Conservation (phyloP, 2,329 filamentous ascomycete species). For the Chalaropsis thielavioides region DNA sequence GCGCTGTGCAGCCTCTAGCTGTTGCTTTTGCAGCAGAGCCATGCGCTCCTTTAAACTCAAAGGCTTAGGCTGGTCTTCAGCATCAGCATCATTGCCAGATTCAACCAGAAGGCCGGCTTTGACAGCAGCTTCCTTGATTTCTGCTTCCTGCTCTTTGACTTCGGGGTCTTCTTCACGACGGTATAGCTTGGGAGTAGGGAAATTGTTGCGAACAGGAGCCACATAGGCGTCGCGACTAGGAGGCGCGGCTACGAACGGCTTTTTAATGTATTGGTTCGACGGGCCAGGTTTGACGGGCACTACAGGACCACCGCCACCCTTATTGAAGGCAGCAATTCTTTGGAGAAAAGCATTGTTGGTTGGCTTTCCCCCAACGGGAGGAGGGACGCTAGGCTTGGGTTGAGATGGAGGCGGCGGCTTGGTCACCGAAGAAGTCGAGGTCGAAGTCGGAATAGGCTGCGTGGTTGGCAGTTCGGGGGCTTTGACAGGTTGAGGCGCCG, state of each 20-base stretch:
- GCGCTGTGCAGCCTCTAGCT: slow-evolving; percentile 72
- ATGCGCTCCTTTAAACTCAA: slow-evolving; percentile 91
- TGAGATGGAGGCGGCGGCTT: slow-evolving; percentile 22
- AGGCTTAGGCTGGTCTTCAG: slow-evolving; percentile 76
- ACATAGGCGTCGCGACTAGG: slow-evolving; percentile 86
- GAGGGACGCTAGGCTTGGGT: slow-evolving; percentile 40
- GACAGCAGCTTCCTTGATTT: slow-evolving; percentile 52
- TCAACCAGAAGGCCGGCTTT: slow-evolving; percentile 46
- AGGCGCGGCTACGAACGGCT: slow-evolving; percentile 89
- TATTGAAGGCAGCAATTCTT: slow-evolving; percentile 95
- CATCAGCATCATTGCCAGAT: slow-evolving; percentile 37
- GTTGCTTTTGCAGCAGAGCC: slow-evolving; percentile 83
- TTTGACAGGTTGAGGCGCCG: slow-evolving; percentile 22
- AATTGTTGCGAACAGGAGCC: slow-evolving; percentile 52
- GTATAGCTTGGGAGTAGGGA: slow-evolving; percentile 61
- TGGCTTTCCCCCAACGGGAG: slow-evolving; percentile 62
- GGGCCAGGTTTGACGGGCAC: slow-evolving; percentile 78
- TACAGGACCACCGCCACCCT: slow-evolving; percentile 66
- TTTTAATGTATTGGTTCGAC: slow-evolving; percentile 71
- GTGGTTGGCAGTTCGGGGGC: slow-evolving; percentile 23
- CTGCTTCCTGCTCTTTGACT: slow-evolving; percentile 48
- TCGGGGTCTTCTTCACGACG: slow-evolving; percentile 76
- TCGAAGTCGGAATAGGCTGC: slow-evolving; percentile 27
- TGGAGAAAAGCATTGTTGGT: slow-evolving; percentile 70
- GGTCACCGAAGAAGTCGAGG: slow-evolving; percentile 26